Evolutionary conservation across 139 green algal species (phyloP).

Genomic region (Closterium sp.): DNA sequence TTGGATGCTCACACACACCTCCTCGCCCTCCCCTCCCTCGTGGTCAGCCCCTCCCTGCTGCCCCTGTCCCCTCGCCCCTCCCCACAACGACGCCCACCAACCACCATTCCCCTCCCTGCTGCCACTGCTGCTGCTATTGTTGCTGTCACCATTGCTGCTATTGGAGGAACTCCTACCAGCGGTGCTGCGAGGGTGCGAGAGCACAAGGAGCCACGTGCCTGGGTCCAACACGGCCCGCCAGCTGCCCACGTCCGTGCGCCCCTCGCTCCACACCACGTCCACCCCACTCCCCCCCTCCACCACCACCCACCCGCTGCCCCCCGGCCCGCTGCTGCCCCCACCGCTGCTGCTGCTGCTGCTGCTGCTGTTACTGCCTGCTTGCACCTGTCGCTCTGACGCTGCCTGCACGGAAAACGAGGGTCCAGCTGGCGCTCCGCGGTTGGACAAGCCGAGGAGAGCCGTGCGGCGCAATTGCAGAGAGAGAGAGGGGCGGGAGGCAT

Average conservation of each 20-base stretch:
- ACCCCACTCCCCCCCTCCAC: neutral
- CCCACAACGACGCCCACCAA: neutral
- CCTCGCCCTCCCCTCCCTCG: neutral
- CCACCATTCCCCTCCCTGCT: neutral
- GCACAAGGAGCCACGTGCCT: neutral
- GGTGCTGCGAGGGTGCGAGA: neutral
- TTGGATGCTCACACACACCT: neutral
- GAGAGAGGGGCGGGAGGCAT: neutral
- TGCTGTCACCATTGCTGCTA: neutral
- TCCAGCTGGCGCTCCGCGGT: neutral
- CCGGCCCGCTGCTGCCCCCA: neutral
- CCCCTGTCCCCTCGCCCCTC: neutral
- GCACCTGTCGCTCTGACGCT: neutral
- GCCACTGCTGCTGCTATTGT: neutral
- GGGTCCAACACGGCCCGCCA: neutral
- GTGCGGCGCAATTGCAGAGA: neutral
- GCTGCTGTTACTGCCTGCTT: slow-evolving; percentile 2
- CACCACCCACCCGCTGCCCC: neutral
- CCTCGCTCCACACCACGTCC: neutral
- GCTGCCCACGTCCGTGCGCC: neutral
- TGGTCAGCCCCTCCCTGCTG: neutral
- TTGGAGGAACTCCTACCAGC: neutral
- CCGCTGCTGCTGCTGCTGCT: neutral
- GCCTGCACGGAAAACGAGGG: neutral
- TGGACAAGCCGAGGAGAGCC: neutral